Evolutionary conservation across 345 rosid species (phyloP), one percentile per base, ranked within the genome.

Genomic region (Arabis hirsuta): DNA sequence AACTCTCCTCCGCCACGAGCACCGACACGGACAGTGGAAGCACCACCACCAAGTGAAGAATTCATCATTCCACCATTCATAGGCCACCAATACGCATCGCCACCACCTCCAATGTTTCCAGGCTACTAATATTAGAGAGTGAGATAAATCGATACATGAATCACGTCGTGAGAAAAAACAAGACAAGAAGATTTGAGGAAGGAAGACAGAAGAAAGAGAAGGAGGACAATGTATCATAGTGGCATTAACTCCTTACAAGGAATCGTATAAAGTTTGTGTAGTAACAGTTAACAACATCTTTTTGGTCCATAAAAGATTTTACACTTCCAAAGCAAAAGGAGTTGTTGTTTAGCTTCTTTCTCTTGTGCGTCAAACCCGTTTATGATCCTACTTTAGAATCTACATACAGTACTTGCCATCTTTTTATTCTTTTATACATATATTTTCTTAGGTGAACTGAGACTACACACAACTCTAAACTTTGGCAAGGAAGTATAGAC

Each of bases 41-140:
- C 71, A 45, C 81, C 86, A 44, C 73, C 87, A 6, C 62, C 73
- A 19, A 20, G 24, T n/a, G 73, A 80, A 3, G 80, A 81, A 20
- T 7, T 86, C 43, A 16, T 67, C 59, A 79, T 90, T 44, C 97
- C 97, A 12, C 83, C 87, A 75, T 64, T 62, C 60, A 47, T 90
- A 5, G 97, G 97, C 19, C 81, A 73, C 67, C 76, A 84, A 32
- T 90, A 90, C 74, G 62, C 85, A 4, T 90, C 97, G 5, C 97
- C 97, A 22, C 97, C 97, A 31, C 97, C 97, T 12, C 97, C 97
- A 31, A 63, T 82, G 62, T 78, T 84, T 73, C 83, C 72, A 19
- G 97, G 97, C 72, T 89, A 91, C 74, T 91, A 82, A 84, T 31
- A 16, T 32, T 54, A 72, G 59, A 20, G 42, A 63, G 50, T 31